phyloP scores from a whole-genome alignment of 2,329 filamentous ascomycete species.

The Penicillium brevicompactum region DNA sequence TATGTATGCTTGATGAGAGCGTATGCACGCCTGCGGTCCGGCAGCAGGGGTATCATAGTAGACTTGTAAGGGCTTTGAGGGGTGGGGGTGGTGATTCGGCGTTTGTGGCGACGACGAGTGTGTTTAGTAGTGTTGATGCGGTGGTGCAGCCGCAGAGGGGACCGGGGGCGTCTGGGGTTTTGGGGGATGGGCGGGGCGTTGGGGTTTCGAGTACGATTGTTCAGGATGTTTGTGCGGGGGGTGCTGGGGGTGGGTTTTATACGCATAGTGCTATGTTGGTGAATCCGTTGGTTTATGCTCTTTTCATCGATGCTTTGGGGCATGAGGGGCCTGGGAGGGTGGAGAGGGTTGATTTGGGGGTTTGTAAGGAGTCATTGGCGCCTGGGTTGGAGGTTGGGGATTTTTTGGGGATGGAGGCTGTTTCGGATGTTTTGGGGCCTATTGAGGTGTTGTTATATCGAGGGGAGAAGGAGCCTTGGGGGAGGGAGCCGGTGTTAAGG shows the following conservation, averaged over 20 bases:
- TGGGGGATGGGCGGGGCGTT: slow-evolving; percentile 2
- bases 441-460: slow-evolving; percentile 4
- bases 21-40: not conserved
- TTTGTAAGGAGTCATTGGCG: slow-evolving; percentile 1
- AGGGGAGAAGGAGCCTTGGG: not conserved
- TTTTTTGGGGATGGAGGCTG: slow-evolving; percentile 2
- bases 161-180: not conserved
- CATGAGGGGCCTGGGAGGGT: slow-evolving; percentile 7
- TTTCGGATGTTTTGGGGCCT: slow-evolving; percentile 1
- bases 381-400: slow-evolving; percentile 2
- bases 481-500: not conserved
- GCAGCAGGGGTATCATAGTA: slow-evolving; percentile 3
- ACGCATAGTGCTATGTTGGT: slow-evolving; percentile 5
- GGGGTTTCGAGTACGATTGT: slow-evolving; percentile 2
- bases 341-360: slow-evolving; percentile 2
- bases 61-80: not conserved
- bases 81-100: not conserved
- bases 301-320: slow-evolving; percentile 7
- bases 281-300: slow-evolving; percentile 4
- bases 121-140: not conserved
- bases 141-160: slow-evolving; percentile 5
- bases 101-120: slow-evolving; percentile 6
- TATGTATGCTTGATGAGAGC: not conserved
- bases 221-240: slow-evolving; percentile 2
- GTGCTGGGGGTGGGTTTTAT: slow-evolving; percentile 1